Conservation (phyloP, 1,284 basidiomycete species). For the Afroboletus lepidellus region DNA sequence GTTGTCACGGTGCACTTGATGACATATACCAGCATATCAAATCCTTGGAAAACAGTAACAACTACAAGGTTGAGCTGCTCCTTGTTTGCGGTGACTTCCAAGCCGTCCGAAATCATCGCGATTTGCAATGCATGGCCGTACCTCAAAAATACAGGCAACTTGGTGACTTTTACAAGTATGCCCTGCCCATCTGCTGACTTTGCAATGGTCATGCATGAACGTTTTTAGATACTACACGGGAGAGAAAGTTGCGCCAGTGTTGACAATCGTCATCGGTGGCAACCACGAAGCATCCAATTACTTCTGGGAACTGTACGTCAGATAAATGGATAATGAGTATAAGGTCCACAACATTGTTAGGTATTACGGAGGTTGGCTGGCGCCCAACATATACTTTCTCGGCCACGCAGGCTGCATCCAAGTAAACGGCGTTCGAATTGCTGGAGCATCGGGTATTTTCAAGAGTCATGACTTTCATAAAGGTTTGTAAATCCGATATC, state of each 20-base stretch:
- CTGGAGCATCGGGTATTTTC: constrained; percentile 92
- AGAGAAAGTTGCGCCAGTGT: constrained; percentile 74
- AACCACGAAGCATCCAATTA: constrained; percentile 99
- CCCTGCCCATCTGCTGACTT: neutral
- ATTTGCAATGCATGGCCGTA: constrained; percentile 89
- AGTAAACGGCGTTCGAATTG: constrained; percentile 84
- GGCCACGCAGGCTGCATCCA: constrained; percentile 89
- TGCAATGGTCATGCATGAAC: neutral
- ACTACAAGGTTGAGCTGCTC: constrained; percentile 77
- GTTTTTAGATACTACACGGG: constrained; percentile 80
- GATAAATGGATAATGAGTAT: neutral
- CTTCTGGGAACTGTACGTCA: constrained; percentile 88
- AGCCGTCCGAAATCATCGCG: constrained; percentile 83
- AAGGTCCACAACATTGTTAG: constrained; percentile 37
- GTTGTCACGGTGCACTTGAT: constrained; percentile 89
- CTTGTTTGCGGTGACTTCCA: constrained; percentile 97
- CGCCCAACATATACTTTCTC: constrained; percentile 96
- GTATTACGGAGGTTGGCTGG: constrained; percentile 94
- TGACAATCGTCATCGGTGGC: constrained; percentile 95
- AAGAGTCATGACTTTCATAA: constrained; percentile 76
- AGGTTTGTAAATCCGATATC: constrained; percentile 47
- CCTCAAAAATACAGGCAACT: constrained; percentile 87
- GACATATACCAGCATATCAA: constrained; percentile 82
- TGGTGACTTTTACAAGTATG: constrained; percentile 80
- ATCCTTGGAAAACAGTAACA: constrained; percentile 58